Percentiles rank a stretch among this genome's conserved stretches.
Conservation (phyloP, 306 rosid genomes). For the Dalbergia oliveri region DNA sequence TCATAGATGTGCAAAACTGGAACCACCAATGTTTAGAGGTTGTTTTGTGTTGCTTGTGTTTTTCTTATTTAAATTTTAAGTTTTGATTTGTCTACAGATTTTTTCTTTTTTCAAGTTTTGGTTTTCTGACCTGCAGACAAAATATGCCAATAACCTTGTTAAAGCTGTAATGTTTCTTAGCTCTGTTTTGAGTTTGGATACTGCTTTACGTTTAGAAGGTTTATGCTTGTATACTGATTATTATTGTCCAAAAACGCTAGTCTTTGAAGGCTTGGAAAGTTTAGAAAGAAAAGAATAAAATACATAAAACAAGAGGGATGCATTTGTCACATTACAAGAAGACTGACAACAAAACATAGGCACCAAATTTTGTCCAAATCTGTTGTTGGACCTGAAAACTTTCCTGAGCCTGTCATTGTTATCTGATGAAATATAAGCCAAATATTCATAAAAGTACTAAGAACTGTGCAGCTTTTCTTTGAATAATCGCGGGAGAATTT, state of each 20-base stretch:
- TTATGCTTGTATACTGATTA: no score
- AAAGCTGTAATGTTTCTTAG: no score
- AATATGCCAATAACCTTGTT: no score
- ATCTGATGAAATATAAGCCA: slow-evolving; percentile 41
- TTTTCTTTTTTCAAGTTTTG: no score
- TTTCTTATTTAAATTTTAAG: no score
- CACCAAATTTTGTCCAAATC: slow-evolving; percentile 9
- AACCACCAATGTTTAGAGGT: no score
- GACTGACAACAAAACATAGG: slow-evolving; percentile 39
- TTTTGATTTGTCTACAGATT: no score
- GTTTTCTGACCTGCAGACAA: no score
- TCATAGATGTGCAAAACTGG: no score
- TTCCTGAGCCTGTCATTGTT: slow-evolving; percentile 43
- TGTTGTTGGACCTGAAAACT: slow-evolving; percentile 35
- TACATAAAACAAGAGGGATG: slow-evolving; percentile 21
- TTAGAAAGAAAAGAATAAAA: neutral
- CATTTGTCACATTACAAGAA: slow-evolving; percentile 45
- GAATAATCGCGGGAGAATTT: slow-evolving; percentile 80
- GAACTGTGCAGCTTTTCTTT: slow-evolving; percentile 55
- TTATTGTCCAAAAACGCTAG: slow-evolving; percentile 29
- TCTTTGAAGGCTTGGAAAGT: slow-evolving; percentile 27
- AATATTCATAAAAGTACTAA: slow-evolving; percentile 37
- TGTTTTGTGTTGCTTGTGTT: no score
- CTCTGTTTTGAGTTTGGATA: no score
- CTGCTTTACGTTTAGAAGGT: no score